These are phyloP conservation scores for Aureobasidium namibiae DNA, from an alignment of 2,329 filamentous ascomycete genomes.

Conservation along the genomic window DNA sequence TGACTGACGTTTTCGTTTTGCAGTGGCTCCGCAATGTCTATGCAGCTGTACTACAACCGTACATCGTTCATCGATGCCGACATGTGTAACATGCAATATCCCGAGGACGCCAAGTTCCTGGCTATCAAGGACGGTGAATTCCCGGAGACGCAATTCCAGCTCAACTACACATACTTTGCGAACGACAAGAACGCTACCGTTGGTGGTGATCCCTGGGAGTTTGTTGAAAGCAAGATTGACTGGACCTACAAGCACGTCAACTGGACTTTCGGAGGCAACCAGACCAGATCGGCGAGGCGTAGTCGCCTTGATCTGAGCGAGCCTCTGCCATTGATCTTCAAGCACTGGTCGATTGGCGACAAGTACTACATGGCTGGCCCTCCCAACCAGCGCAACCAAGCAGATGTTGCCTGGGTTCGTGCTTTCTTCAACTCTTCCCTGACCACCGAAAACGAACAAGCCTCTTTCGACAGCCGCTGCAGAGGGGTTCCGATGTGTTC, in stretches of 20 bases:
- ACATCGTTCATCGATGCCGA: constrained; percentile 36
- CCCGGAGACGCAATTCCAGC: constrained; percentile 28
- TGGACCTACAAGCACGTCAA: constrained; percentile 37
- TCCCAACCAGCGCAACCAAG: constrained; percentile 30
- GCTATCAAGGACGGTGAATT: constrained; percentile 33
- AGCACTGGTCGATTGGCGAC: constrained; percentile 43
- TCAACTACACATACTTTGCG: constrained; percentile 32
- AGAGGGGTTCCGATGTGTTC: background rate
- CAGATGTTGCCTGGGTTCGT: constrained; percentile 39
- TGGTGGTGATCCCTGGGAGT: constrained; percentile 35
- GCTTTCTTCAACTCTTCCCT: constrained; percentile 43
- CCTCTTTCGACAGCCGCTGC: background rate
- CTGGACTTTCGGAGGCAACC: constrained; percentile 34
- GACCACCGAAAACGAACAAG: constrained; percentile 22
- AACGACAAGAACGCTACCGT: constrained; percentile 19
- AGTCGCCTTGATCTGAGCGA: constrained; percentile 31
- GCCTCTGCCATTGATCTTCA: constrained; percentile 36
- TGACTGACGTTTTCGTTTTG: background rate
- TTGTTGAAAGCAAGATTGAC: constrained; percentile 39
- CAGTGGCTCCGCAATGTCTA: constrained; percentile 37
- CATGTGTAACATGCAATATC: constrained; percentile 37
- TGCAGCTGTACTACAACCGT: constrained; percentile 39
- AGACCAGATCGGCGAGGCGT: constrained; percentile 27
- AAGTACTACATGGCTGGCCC: constrained; percentile 38
- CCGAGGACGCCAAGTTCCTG: constrained; percentile 30